Evolutionary conservation across 1,284 basidiomycete genomes (phyloP).

Genomic region (Xerocomus nothofagi): DNA sequence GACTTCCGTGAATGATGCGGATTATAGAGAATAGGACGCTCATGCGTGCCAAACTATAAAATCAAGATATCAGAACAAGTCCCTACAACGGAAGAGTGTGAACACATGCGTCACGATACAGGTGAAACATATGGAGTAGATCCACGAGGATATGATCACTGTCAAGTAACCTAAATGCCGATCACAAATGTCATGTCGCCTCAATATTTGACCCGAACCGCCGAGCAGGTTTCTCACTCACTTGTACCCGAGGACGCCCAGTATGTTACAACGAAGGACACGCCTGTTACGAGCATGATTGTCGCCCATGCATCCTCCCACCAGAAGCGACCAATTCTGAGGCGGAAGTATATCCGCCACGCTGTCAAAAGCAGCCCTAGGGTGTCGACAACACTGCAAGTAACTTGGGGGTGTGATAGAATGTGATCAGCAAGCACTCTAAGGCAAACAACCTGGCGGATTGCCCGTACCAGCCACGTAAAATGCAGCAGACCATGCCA

Average conservation of each 20-base stretch:
- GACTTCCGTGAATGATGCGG: neutral
- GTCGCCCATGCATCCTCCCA: slow-evolving; percentile 15
- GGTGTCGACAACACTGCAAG: neutral
- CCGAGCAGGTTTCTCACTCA: neutral
- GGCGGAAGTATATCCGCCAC: slow-evolving; percentile 13
- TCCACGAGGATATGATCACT: neutral
- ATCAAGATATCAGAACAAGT: neutral
- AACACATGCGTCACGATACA: slow-evolving; percentile 1
- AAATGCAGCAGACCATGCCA: neutral
- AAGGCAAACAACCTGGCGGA: neutral
- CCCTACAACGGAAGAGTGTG: neutral
- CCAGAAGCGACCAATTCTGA: slow-evolving; percentile 16
- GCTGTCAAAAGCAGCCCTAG: slow-evolving; percentile 11
- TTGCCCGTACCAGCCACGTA: neutral
- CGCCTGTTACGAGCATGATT: neutral
- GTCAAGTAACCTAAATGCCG: neutral
- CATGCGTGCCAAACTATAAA: neutral
- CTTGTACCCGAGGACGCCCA: slow-evolving; percentile 3
- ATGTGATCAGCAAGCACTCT: neutral
- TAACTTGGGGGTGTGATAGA: neutral
- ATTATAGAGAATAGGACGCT: slow-evolving; percentile 9
- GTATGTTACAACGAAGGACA: neutral
- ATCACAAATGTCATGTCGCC: neutral
- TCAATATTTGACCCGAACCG: neutral
- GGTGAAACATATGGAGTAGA: neutral